Evolutionary conservation across 2,329 filamentous ascomycete species (phyloP), one percentile per base, ranked within the genome.

Genomic region (Purpureocillium lavendulum): DNA sequence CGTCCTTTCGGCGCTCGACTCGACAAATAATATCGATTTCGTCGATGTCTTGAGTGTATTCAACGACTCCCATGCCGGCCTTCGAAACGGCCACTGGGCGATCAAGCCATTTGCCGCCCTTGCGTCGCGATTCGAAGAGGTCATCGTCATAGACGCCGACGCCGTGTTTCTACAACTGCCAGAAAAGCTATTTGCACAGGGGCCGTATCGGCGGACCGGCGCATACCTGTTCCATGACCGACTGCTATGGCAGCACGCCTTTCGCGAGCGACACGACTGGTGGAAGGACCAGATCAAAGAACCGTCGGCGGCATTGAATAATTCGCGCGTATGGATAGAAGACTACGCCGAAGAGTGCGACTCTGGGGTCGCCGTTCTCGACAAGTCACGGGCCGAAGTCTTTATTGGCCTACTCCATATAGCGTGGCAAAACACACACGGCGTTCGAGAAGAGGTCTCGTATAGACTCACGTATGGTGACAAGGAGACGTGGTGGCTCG

Each of bases 401-500:
- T 33, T 70, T 10, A 52, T 63, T 10, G 66, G 56, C 0, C 47
- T 70, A 2, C 46, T 70, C 6, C 66, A 68, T 34, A 49, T 56
- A 0, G 60, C 55, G n/a, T 70, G 66, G 67, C 65, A 69, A 45
- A 70, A 70, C 37, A 60, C 58, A 2, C 48, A 56, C 7, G 47
- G 42, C 0, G 64, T 68, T 1, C 58, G 66, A 1, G 58, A 66
- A 3, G 51, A 61, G 18, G 53, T 61, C 10, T 66, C 65, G 1
- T 69, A 67, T 42, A 52, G 54, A 24, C 49, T 66, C 24, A 63
- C 55, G 0, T 62, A 69, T 15, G 67, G 67, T 0, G 67, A 70
- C 30, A 69, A 70, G 45, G 67, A 70, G 44, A 64, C 56, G 1
- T 70, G 59, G 55, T 70, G 66, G 67, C 52, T 70, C 16, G 65